These are phyloP conservation scores for Silene noctiflora DNA, from an alignment of 179 eudicot species.

Conservation along the genomic window DNA sequence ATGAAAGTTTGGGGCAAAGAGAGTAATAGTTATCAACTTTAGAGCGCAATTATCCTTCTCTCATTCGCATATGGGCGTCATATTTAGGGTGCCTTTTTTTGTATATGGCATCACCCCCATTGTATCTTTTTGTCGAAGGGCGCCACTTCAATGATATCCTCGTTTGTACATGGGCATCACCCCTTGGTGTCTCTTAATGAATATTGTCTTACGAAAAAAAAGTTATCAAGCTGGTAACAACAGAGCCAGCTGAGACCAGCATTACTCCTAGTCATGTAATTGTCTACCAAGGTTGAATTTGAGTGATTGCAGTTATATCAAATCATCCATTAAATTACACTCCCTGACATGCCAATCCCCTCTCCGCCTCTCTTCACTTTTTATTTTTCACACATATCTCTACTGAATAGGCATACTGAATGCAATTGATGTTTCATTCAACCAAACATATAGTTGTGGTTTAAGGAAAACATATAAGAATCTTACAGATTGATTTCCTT, in stretches of 20 bases:
- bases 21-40: too few species aligned
- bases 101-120: too few species aligned
- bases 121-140: too few species aligned
- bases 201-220: too few species aligned
- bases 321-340: not conserved
- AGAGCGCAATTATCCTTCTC: too few species aligned
- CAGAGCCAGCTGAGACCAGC: not conserved
- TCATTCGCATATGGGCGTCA: too few species aligned
- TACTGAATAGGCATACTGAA: not conserved
- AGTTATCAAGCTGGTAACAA: not conserved
- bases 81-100: too few species aligned
- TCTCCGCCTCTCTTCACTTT: not conserved
- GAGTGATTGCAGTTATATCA: not conserved
- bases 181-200: not conserved
- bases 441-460: not conserved
- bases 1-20: too few species aligned
- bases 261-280: not conserved
- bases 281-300: not conserved
- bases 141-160: too few species aligned
- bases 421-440: not conserved
- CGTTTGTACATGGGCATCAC: too few species aligned
- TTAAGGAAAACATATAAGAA: constrained; percentile 14
- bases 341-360: not conserved
- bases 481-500: constrained; percentile 89
- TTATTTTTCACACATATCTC: not conserved